Evolutionary conservation across 805 yeast species (phyloP).

Genomic region (Wickerhamomyces silvicola): DNA sequence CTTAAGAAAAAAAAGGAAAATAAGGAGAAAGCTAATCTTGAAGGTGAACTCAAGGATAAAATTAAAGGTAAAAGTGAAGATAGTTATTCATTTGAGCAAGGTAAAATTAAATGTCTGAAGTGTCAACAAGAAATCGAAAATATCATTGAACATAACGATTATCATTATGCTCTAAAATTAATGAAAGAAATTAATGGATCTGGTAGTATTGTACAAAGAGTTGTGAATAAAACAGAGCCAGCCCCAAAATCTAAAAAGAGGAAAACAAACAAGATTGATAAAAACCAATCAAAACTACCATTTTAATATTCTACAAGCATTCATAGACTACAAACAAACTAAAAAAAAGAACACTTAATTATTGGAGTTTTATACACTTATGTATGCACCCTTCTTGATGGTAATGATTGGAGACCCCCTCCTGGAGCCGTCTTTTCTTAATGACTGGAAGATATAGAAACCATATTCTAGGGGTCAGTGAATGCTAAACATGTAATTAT

Average conservation of each 20-base stretch:
- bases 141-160: constrained; percentile 45
- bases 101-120: constrained; percentile 4
- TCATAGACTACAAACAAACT: neutral
- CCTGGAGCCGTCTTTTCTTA: no score
- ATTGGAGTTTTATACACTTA: no score
- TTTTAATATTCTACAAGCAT: constrained; percentile 6
- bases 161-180: constrained; percentile 44
- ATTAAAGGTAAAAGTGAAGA: constrained; percentile 3
- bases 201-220: constrained; percentile 12
- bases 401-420: no score
- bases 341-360: neutral
- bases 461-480: no score
- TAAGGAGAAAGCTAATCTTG: neutral
- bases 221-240: no score
- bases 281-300: constrained; percentile 19
- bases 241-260: neutral
- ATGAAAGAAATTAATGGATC: constrained; percentile 37
- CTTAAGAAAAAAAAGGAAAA: constrained; percentile 1
- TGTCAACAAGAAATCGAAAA: constrained; percentile 16
- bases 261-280: constrained; percentile 10
- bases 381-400: neutral
- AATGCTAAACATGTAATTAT: no score
- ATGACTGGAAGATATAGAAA: no score
- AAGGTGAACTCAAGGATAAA: neutral
- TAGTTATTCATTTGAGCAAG: constrained; percentile 1